Evolutionary conservation across 768 basidiomycete genomes (phyloP), one percentile per base, ranked within the genome.

Genomic region (Podaxis sp.): DNA sequence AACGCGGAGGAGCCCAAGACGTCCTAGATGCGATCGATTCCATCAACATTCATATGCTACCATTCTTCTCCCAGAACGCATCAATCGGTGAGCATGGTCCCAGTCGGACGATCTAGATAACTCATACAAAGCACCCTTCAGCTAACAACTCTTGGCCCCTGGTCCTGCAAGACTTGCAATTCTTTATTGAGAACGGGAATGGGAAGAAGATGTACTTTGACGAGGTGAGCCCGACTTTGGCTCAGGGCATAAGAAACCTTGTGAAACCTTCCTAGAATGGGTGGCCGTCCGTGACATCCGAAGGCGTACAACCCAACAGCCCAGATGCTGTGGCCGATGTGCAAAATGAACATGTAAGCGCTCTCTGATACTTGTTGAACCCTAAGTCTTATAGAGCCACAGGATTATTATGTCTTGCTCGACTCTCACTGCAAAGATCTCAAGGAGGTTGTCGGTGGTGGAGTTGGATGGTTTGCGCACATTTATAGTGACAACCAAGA

Each of bases 401-500:
- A 84, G 77, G 79, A 74, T 59, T 88, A 87, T 65, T 87, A 76
- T 63, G 67, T 67, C 3, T 67, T 88, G 12, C 79, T 88, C 17
- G 86, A 88, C 65, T 64, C 71, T 1, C 79, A 85, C 56, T 88
- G 86, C 64, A 64, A 72, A 42, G 75, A 79, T 65, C 71, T 88
- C 56, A 88, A 88, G 71, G 61, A 65, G 0, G 80, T 80, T 15
- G 71, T 73, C 12, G 78, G 78, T 0, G 85, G 86, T 4, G 85
- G 85, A 42, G 71, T 88, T 17, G 85, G 86, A 2, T 88, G 87
- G 87, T 88, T 88, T 67, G 84, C 84, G 17, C 87, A 88, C 68
- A 82, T 87, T 55, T 88, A 87, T 65, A 80, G 79, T 8, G 87
- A 87, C 68, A 64, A 73, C 53, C 77, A 81, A 66, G 74, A 75